phyloP scores from a whole-genome alignment of 139 green algal genomes.

The Yamagishiella unicocca region DNA sequence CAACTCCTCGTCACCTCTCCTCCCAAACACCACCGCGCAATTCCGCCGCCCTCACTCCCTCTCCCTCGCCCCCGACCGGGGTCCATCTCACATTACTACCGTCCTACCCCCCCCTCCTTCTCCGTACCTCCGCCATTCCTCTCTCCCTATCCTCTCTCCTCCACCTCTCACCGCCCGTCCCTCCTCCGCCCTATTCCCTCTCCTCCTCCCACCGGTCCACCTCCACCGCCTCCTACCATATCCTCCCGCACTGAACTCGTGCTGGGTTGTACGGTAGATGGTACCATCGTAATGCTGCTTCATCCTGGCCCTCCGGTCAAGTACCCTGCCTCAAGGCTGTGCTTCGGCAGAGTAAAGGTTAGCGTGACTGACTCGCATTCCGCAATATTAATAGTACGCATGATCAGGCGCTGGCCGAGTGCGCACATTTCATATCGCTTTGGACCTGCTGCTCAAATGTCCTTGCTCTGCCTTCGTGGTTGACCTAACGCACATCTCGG shows the following conservation, averaged over 20 bases:
- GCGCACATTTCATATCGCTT: no score
- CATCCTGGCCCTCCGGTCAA: slow-evolving; percentile 21
- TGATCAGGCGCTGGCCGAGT: no score
- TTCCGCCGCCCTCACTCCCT: not conserved
- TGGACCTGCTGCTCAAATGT: no score
- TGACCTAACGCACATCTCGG: no score
- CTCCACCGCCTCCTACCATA: not conserved
- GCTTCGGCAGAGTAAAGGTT: slow-evolving; percentile 39
- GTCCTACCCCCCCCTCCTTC: not conserved
- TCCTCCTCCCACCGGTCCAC: slow-evolving; percentile 20
- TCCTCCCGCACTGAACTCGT: not conserved
- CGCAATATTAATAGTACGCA: no score
- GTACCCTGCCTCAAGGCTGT: slow-evolving; percentile 39
- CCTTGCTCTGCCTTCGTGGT: no score
- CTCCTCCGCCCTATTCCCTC: slow-evolving; percentile 16
- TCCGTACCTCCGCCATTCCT: not conserved
- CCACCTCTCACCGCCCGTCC: slow-evolving; percentile 9
- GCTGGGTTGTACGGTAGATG: slow-evolving; percentile 10
- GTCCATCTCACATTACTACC: slow-evolving; percentile 16
- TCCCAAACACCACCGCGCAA: slow-evolving; percentile 23
- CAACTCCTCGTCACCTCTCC: no score
- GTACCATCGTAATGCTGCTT: slow-evolving; percentile 25
- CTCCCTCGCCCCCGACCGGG: not conserved
- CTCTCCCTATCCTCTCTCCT: not conserved
- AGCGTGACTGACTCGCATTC: no score